A percentile compares a stretch with the other conserved stretches of the same genome.
phyloP scores from a whole-genome alignment of 2,329 filamentous ascomycete genomes.

The Cytospora chrysosperma region DNA sequence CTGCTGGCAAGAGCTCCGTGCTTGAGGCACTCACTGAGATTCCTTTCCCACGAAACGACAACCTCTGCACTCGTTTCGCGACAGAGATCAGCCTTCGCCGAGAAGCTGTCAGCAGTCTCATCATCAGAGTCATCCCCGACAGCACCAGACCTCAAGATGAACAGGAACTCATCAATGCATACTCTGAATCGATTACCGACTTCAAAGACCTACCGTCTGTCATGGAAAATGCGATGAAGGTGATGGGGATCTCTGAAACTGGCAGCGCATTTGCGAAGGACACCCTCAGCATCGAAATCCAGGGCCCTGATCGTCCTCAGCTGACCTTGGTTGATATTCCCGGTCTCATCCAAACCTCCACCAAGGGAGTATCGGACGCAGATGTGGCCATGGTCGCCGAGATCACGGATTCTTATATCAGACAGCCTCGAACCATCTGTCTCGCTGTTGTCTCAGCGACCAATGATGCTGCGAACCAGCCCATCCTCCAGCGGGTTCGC shows the following conservation, averaged over 20 bases:
- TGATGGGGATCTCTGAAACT: slow-evolving; percentile 2
- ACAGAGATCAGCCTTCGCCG: slow-evolving; percentile 14
- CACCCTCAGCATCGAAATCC: background rate
- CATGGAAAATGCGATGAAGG: background rate
- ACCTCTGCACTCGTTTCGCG: slow-evolving; percentile 17
- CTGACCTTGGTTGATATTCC: slow-evolving; percentile 14
- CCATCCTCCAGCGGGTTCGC: background rate
- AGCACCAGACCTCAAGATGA: background rate
- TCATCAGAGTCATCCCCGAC: background rate
- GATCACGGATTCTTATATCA: slow-evolving; percentile 4
- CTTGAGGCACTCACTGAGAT: slow-evolving; percentile 12
- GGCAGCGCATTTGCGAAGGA: slow-evolving; percentile 8
- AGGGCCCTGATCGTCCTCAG: slow-evolving; percentile 12
- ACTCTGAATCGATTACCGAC: background rate
- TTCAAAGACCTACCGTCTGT: background rate
- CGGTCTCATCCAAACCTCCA: slow-evolving; percentile 9
- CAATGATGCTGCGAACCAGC: slow-evolving; percentile 16
- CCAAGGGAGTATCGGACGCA: background rate
- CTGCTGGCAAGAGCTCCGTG: slow-evolving; percentile 14
- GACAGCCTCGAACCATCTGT: slow-evolving; percentile 5
- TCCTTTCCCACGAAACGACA: slow-evolving; percentile 13
- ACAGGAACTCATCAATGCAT: background rate
- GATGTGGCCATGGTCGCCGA: background rate
- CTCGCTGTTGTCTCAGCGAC: slow-evolving; percentile 1
- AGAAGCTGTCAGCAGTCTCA: background rate